These are phyloP conservation scores for Colletotrichum eremochloae DNA, from an alignment of 2,329 filamentous ascomycete species.

Conservation along the genomic window DNA sequence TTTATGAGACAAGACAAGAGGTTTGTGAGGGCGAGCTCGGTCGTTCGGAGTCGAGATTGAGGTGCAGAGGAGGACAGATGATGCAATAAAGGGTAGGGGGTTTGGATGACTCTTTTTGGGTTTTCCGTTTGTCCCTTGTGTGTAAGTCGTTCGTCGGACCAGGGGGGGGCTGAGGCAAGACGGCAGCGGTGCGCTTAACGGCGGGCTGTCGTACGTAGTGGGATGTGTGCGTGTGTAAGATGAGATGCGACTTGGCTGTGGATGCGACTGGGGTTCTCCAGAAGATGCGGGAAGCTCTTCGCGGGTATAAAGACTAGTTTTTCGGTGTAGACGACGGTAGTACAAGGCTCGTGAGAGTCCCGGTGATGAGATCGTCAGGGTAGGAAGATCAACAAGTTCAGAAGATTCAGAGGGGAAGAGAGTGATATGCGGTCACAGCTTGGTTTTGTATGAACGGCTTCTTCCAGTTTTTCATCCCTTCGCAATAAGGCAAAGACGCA, in stretches of 20 bases:
- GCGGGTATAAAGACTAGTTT: neutral
- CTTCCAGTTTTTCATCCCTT: neutral
- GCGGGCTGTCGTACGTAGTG: constrained; percentile 6
- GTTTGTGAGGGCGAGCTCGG: neutral
- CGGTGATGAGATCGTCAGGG: constrained; percentile 27
- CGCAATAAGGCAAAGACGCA: neutral
- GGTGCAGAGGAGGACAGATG: neutral
- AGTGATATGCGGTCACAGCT: neutral
- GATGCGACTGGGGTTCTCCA: constrained; percentile 4
- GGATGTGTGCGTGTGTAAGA: neutral
- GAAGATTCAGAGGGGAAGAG: neutral
- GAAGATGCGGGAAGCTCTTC: neutral
- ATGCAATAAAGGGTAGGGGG: neutral
- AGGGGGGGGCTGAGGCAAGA: neutral
- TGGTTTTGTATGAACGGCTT: constrained; percentile 18
- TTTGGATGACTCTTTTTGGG: constrained; percentile 5
- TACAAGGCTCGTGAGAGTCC: neutral
- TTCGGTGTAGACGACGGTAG: neutral
- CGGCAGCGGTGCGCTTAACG: constrained; percentile 18
- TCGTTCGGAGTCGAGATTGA: neutral
- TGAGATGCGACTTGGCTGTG: constrained; percentile 13
- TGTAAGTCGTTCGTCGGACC: constrained; percentile 10
- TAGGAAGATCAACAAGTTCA: neutral
- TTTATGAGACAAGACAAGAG: neutral
- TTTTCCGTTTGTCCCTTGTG: constrained; percentile 14